Evolutionary conservation across 2,329 filamentous ascomycete species (phyloP).

Genomic region (Massarina eburnea): DNA sequence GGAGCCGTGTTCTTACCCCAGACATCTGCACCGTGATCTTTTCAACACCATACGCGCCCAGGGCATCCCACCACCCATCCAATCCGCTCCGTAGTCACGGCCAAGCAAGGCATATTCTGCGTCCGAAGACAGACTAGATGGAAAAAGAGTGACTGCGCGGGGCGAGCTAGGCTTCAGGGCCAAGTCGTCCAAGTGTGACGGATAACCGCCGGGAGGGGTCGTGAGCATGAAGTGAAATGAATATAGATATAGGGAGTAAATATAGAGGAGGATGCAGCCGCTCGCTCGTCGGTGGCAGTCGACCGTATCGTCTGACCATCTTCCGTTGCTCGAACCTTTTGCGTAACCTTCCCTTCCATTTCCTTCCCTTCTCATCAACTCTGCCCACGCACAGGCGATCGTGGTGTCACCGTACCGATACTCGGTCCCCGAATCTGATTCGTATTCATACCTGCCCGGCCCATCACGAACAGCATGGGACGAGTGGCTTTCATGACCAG

Average conservation of each 20-base stretch:
- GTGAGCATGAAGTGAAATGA: background rate
- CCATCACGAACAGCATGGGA: constrained; percentile 27
- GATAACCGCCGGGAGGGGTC: constrained; percentile 39
- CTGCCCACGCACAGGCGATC: constrained; percentile 25
- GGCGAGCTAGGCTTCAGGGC: constrained; percentile 24
- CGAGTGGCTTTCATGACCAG: constrained; percentile 21
- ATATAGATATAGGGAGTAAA: constrained; percentile 24
- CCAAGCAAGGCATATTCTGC: constrained; percentile 28
- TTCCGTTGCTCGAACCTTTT: constrained; percentile 21
- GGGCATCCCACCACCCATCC: constrained; percentile 21
- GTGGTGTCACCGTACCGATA: constrained; percentile 27
- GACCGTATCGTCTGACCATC: constrained; percentile 10
- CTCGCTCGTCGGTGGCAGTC: constrained; percentile 25
- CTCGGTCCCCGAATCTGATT: too few species aligned
- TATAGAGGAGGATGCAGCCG: constrained; percentile 35
- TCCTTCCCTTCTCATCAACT: constrained; percentile 25
- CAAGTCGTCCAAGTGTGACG: constrained; percentile 29
- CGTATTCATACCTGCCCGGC: constrained; percentile 16
- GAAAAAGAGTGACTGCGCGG: constrained; percentile 21
- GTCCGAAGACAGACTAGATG: constrained; percentile 32
- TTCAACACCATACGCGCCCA: constrained; percentile 38
- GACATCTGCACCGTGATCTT: constrained; percentile 30
- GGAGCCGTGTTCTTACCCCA: constrained; percentile 13
- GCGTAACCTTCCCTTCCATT: constrained; percentile 6
- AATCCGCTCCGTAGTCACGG: constrained; percentile 28